Evolutionary conservation across 2,329 filamentous ascomycete species (phyloP).

Genomic region (Trichoderma cornu-damae): DNA sequence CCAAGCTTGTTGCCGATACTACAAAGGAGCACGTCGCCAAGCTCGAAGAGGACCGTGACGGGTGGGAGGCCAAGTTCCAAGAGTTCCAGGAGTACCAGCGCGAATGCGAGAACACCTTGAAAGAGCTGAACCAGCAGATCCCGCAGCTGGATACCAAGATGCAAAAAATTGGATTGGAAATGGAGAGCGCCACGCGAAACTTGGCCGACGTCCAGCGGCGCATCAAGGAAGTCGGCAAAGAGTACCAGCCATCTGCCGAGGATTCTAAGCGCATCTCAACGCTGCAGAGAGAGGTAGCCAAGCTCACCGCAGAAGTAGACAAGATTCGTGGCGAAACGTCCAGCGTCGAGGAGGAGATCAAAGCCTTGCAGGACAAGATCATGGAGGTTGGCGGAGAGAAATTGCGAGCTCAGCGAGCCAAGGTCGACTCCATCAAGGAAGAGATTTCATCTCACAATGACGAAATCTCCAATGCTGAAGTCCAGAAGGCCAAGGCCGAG

Average conservation of each 20-base stretch:
- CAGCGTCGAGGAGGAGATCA: conserved; percentile 88
- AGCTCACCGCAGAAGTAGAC: conserved; percentile 71
- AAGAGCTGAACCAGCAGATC: conserved; percentile 69
- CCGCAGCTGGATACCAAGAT: conserved; percentile 83
- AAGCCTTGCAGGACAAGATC: conserved; percentile 88
- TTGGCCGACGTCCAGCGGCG: conserved; percentile 78
- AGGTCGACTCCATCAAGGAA: conserved; percentile 82
- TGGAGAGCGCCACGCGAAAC: conserved; percentile 81
- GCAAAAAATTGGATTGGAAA: conserved; percentile 83
- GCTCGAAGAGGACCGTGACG: conserved; percentile 80
- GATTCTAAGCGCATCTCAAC: conserved; percentile 69
- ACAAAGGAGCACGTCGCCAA: conserved; percentile 84
- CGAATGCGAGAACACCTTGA: conserved; percentile 68
- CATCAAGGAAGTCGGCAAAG: conserved; percentile 75
- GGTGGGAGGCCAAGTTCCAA: conserved; percentile 74
- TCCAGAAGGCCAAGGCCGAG: conserved; percentile 85
- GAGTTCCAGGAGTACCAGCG: conserved; percentile 81
- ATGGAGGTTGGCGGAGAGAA: conserved; percentile 97
- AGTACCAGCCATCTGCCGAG: conserved; percentile 72
- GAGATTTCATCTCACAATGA: conserved; percentile 77
- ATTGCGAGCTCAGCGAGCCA: conserved; percentile 81
- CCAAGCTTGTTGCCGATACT: conserved; percentile 82
- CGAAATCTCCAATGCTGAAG: conserved; percentile 77
- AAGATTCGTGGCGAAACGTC: conserved; percentile 80
- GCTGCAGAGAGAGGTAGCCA: conserved; percentile 72